These are phyloP conservation scores for Nyssa sinensis DNA, from an alignment of 148 eudicot genomes.

Conservation along the genomic window DNA sequence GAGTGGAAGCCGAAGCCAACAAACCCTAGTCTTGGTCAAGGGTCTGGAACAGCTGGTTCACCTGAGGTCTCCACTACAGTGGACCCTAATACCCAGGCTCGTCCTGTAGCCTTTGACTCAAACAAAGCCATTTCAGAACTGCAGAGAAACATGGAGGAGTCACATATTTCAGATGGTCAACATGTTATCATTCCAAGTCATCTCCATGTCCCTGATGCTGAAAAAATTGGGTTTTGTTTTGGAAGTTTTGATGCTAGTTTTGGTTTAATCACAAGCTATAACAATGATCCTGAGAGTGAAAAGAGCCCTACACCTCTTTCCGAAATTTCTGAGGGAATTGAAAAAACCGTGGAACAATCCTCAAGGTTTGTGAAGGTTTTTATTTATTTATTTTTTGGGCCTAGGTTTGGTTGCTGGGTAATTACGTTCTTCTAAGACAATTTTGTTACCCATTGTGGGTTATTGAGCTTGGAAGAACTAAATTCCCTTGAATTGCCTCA, in stretches of 20 bases:
- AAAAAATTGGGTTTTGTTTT: slow-evolving; percentile 57
- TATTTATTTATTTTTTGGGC: neutral
- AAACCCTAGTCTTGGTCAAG: slow-evolving; percentile 36
- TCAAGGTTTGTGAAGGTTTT: slow-evolving; percentile 36
- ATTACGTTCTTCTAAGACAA: neutral
- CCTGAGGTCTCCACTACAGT: slow-evolving; percentile 31
- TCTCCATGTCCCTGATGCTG: slow-evolving; percentile 66
- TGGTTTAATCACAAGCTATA: slow-evolving; percentile 25
- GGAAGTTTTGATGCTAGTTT: slow-evolving; percentile 67
- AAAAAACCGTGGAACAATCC: slow-evolving; percentile 35
- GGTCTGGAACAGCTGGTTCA: slow-evolving; percentile 27
- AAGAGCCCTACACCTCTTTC: slow-evolving; percentile 31
- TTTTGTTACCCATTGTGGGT: neutral
- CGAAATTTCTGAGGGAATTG: slow-evolving; percentile 34
- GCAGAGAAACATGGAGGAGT: slow-evolving; percentile 43
- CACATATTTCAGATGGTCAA: slow-evolving; percentile 40
- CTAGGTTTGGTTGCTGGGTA: neutral
- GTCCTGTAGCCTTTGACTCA: slow-evolving; percentile 20
- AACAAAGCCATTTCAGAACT: slow-evolving; percentile 36
- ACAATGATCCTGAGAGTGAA: slow-evolving; percentile 27
- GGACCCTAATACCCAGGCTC: slow-evolving; percentile 28
- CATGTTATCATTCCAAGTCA: slow-evolving; percentile 72
- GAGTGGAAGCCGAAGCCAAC: slow-evolving; percentile 73
- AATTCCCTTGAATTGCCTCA: neutral
- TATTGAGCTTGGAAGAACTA: neutral